A percentile compares a stretch with the other conserved stretches of the same genome.
These are phyloP conservation scores for Sporopachydermia cereana DNA, from an alignment of 1,139 yeast species.

Conservation along the genomic window DNA sequence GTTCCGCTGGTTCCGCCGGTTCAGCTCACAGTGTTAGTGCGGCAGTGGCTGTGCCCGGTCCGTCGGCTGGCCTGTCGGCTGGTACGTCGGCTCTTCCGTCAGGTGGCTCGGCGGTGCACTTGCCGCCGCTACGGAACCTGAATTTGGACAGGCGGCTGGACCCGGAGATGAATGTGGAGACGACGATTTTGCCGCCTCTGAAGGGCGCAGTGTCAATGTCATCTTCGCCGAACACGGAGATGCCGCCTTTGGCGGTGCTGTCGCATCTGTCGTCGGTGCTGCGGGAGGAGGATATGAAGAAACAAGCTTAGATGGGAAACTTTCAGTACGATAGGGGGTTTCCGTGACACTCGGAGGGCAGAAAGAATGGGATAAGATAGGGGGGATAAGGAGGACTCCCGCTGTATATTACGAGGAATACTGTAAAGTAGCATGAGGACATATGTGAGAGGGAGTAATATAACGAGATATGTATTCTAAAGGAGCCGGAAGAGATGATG, in stretches of 20 bases:
- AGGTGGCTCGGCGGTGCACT: slow-evolving; percentile 1
- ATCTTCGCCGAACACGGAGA: neutral
- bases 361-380: neutral
- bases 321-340: too few relatives aligned
- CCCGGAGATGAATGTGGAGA: neutral
- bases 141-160: neutral
- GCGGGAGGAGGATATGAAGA: neutral
- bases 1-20: too few relatives aligned
- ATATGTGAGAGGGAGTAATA: too few relatives aligned
- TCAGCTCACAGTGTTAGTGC: too few relatives aligned
- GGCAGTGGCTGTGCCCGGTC: neutral
- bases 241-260: slow-evolving; percentile 4
- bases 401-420: too few relatives aligned
- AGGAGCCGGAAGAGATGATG: too few relatives aligned
- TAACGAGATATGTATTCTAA: too few relatives aligned
- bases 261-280: slow-evolving; percentile 3
- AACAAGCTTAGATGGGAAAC: neutral
- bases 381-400: neutral
- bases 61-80: neutral
- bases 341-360: too few relatives aligned
- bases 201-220: neutral
- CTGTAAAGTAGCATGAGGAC: too few relatives aligned
- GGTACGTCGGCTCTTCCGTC: neutral
- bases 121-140: slow-evolving; percentile 4
- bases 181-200: slow-evolving; percentile 4